These are phyloP conservation scores for Knoxdaviesia capensis DNA, from an alignment of 2,329 filamentous ascomycete species.

Conservation along the genomic window DNA sequence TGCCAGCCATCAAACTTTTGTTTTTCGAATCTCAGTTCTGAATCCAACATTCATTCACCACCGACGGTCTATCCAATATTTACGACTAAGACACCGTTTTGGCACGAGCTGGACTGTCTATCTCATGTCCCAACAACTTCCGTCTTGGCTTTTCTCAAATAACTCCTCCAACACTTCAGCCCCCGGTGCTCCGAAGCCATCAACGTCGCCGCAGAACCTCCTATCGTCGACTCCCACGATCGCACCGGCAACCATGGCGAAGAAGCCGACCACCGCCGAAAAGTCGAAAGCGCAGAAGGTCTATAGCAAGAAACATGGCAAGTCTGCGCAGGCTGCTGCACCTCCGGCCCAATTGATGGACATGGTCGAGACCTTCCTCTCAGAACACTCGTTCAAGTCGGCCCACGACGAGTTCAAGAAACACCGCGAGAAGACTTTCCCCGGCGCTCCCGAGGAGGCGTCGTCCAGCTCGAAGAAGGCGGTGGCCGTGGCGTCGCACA, in stretches of 20 bases:
- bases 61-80: not conserved
- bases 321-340: slow-evolving; percentile 9
- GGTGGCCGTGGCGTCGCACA: slow-evolving; percentile 4
- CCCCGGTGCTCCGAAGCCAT: slow-evolving; percentile 2
- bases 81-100: not conserved
- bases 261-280: slow-evolving; percentile 11
- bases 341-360: slow-evolving; percentile 43
- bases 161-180: slow-evolving; percentile 12
- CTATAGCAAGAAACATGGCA: slow-evolving; percentile 5
- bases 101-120: not conserved
- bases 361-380: slow-evolving; percentile 45
- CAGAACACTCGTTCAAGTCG: slow-evolving; percentile 40
- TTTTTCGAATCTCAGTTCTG: not conserved
- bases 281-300: slow-evolving; percentile 6
- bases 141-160: slow-evolving; percentile 23
- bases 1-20: not conserved
- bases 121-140: slow-evolving; percentile 9
- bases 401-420: slow-evolving; percentile 42
- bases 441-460: slow-evolving; percentile 14
- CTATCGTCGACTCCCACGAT: slow-evolving; percentile 1
- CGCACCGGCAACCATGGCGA: slow-evolving; percentile 13
- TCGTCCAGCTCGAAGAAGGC: not conserved
- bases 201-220: too few species aligned
- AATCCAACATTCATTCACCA: not conserved
- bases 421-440: slow-evolving; percentile 35